Base-by-base conservation (phyloP, 768 basidiomycete species). In the Paxillus ammoniavirescens region DNA sequence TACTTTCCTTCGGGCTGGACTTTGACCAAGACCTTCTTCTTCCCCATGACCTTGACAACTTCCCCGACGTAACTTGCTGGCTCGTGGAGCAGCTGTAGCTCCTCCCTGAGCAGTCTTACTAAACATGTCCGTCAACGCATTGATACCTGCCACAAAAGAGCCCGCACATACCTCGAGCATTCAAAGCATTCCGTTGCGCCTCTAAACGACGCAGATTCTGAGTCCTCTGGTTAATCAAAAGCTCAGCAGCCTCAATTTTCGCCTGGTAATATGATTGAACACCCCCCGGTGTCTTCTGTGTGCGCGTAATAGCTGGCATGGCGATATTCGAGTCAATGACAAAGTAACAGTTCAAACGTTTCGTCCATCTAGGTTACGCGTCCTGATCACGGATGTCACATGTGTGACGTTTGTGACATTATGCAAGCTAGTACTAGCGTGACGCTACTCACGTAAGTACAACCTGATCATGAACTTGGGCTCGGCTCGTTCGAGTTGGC, bases 1-100 rank as follows among this genome's bases (percentile, higher is more conserved):
- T 98, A 98, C 84, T 98, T 98, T 49, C 96, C 97, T 76, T 99
- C 95, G 0, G 95, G 96, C 69, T 98, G 95, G 5, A 98, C 93
- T 70, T 99, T 98, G 57, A 99, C 95, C 40, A 98, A 75, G 13
- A 98, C 95, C 73, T 97, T 98, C 72, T 86, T 98, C 87, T 98
- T 98, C 51, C 95, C 93, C 97, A 98, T 99, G 6, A 97, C 89
- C 73, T 96, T 98, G 61, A 98, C 88, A 12, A 98, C 86, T 73
- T 98, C 97, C 7, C 97, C 97, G 38, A 99, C 95, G 73, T 98
- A 98, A 67, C 89, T 92, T 26, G 94, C 96, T 0, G 97, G 94
- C 65, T 98, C 96, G 59, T 94, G 93, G 7, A 97, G 76, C 12
- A 95, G 77, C 64, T 94, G 94, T 3, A 98, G 75, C 72, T 26